Evolutionary conservation across 345 rosid species (phyloP).

Genomic region (Gossypium mustelinum): DNA sequence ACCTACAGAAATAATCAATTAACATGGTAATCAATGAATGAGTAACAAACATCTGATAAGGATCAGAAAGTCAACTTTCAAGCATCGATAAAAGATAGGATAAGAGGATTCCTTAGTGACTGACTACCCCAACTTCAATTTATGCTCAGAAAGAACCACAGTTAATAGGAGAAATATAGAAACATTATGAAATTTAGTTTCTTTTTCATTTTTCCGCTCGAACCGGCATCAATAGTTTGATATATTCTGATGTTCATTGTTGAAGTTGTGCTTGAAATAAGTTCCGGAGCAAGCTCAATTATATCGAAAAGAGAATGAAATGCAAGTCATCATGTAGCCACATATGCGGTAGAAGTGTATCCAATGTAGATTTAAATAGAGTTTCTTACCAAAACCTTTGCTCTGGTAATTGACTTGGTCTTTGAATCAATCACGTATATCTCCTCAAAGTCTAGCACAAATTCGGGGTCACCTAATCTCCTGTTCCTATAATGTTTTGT

Average conservation of each 20-base stretch:
- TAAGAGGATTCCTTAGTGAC: neutral
- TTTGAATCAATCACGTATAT: constrained; percentile 82
- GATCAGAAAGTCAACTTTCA: neutral
- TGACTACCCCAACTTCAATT: neutral
- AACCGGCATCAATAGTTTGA: no score
- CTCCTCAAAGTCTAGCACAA: constrained; percentile 91
- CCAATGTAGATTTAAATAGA: neutral
- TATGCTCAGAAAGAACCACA: neutral
- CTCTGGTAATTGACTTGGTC: constrained; percentile 89
- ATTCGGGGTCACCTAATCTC: constrained; percentile 72
- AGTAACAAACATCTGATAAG: neutral
- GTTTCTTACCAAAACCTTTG: constrained; percentile 69
- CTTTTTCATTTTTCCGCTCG: no score
- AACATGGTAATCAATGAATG: neutral
- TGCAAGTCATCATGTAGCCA: neutral
- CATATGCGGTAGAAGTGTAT: neutral
- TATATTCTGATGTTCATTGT: no score
- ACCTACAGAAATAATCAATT: constrained; percentile 42
- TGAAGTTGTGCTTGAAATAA: neutral
- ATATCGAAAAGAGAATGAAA: neutral
- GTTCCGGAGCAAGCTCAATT: neutral
- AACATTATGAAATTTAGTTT: no score
- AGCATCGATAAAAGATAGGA: neutral
- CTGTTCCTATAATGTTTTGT: constrained; percentile 81
- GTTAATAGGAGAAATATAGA: no score